phyloP scores from a whole-genome alignment of 2,329 filamentous ascomycete genomes.

The Fusarium bulbicola region DNA sequence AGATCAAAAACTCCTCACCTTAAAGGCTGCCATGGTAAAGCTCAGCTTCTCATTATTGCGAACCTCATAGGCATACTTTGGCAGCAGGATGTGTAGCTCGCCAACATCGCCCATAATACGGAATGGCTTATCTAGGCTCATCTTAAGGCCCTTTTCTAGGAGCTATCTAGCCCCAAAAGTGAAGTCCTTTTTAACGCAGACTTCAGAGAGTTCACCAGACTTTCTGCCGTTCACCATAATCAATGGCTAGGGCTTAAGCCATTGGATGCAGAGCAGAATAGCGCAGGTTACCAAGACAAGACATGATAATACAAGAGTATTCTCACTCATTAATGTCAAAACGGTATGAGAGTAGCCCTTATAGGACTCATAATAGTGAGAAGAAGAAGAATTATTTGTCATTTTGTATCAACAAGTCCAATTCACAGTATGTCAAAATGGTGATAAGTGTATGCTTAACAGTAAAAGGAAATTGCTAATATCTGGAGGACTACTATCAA shows the following conservation, averaged over 20 bases:
- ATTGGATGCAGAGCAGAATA: not conserved
- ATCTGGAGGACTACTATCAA: too few species aligned
- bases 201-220: not conserved
- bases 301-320: not conserved
- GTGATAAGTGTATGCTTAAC: rapidly evolving
- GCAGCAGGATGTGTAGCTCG: not conserved
- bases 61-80: not conserved
- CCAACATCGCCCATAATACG: not conserved
- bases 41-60: not conserved
- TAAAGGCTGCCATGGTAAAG: not conserved
- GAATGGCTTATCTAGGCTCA: not conserved
- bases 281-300: not conserved
- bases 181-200: not conserved
- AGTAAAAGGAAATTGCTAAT: not conserved
- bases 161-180: not conserved
- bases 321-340: rapidly evolving
- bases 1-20: rapidly evolving
- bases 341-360: not conserved
- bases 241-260: not conserved
- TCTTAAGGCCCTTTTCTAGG: not conserved
- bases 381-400: not conserved
- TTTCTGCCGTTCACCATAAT: not conserved
- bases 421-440: too few species aligned
- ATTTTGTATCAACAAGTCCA: not conserved
- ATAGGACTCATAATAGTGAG: too few species aligned